These are phyloP conservation scores for Ceratobasidium sp. DNA, from an alignment of 1,284 basidiomycete genomes.

Conservation along the genomic window DNA sequence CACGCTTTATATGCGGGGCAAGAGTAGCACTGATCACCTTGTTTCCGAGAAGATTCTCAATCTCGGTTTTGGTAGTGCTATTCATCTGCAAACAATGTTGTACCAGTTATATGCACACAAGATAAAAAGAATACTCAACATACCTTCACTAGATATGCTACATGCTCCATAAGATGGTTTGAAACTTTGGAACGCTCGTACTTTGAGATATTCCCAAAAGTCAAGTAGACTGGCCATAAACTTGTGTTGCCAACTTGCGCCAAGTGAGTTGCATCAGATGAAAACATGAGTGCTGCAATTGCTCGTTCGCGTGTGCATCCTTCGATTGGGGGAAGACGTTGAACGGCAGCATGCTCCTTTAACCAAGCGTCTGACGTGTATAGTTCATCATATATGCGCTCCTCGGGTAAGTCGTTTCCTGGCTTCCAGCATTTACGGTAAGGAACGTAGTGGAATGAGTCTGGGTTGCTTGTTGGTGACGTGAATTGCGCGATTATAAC, in stretches of 20 bases:
- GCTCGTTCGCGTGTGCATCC: slow-evolving; percentile 50
- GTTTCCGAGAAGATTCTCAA: background rate
- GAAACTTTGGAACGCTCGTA: slow-evolving; percentile 50
- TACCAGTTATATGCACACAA: slow-evolving; percentile 50
- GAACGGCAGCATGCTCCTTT: slow-evolving; percentile 50
- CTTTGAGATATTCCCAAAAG: slow-evolving; percentile 57
- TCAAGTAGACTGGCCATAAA: slow-evolving; percentile 58
- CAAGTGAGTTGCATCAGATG: slow-evolving; percentile 57
- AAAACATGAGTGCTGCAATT: slow-evolving; percentile 54
- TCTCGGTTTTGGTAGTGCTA: slow-evolving; percentile 47
- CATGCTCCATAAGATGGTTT: slow-evolving; percentile 53
- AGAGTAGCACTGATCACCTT: slow-evolving; percentile 19
- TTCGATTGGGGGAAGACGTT: background rate
- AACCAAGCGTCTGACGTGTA: slow-evolving; percentile 55
- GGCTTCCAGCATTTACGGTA: background rate
- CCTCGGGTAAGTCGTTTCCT: background rate
- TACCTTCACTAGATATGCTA: slow-evolving; percentile 55
- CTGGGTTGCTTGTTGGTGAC: background rate
- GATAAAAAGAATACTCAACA: slow-evolving; percentile 47
- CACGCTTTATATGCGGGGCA: slow-evolving; percentile 51
- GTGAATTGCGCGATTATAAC: slow-evolving; percentile 4
- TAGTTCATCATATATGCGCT: slow-evolving; percentile 52
- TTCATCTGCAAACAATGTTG: too few relatives aligned
- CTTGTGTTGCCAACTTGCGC: slow-evolving; percentile 55
- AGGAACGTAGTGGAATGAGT: background rate